Conservation (phyloP, 2,329 filamentous ascomycete genomes). For the Monosporascus sp. region DNA sequence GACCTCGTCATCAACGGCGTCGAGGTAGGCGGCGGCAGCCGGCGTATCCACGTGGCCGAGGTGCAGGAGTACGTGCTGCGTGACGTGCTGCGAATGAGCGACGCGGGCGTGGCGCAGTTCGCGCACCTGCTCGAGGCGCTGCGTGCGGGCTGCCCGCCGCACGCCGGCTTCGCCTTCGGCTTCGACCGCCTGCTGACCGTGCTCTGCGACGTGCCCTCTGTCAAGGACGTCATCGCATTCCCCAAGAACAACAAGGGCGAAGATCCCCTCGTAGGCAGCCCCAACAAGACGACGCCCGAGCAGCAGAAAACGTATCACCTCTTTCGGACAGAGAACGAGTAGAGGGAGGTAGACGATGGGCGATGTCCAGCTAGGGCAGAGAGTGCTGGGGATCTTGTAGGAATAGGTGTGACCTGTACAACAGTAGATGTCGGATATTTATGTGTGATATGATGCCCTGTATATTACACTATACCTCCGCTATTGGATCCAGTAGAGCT, state of each 20-base stretch:
- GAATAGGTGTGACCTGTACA: too few species aligned
- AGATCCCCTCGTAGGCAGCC: constrained; percentile 76
- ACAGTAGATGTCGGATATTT: too few species aligned
- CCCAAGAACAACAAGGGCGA: constrained; percentile 90
- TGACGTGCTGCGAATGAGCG: constrained; percentile 74
- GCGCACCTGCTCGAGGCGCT: constrained; percentile 79
- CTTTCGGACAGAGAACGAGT: constrained; percentile 1
- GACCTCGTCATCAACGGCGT: constrained; percentile 94
- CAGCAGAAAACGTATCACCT: constrained; percentile 22
- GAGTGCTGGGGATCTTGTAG: too few species aligned
- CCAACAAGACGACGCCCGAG: constrained; percentile 30
- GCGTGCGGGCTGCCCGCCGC: constrained; percentile 81
- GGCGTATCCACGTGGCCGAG: constrained; percentile 79
- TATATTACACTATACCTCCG: too few species aligned
- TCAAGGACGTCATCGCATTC: constrained; percentile 93
- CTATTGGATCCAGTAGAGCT: too few species aligned
- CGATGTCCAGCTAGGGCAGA: too few species aligned
- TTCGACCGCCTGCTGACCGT: constrained; percentile 84
- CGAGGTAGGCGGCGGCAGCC: constrained; percentile 87
- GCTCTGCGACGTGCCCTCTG: constrained; percentile 68
- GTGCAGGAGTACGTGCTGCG: constrained; percentile 83
- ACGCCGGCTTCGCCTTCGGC: constrained; percentile 87
- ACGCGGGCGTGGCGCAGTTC: constrained; percentile 72
- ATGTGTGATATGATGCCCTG: too few species aligned
- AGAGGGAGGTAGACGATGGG: background rate